Evolutionary conservation across 2,329 filamentous ascomycete genomes (phyloP).

Genomic region (Pseudogymnoascus sp.): DNA sequence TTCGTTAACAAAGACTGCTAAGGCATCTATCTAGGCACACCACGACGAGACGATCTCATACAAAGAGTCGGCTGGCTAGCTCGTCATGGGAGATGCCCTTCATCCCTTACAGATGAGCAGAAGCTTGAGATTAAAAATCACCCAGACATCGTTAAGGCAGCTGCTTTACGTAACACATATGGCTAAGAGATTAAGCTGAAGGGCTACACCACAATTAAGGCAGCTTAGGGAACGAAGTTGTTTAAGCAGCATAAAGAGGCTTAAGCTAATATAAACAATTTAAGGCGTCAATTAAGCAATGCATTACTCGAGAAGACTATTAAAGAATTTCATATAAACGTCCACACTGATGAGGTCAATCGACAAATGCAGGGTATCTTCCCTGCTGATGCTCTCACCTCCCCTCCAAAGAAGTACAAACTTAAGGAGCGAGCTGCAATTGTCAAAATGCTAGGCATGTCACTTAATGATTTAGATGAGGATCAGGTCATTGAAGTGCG

Average conservation of each 20-base stretch:
- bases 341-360: slow-evolving; percentile 19
- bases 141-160: slow-evolving; percentile 14
- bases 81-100: slow-evolving; percentile 14
- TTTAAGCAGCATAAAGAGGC: slow-evolving; percentile 15
- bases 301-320: slow-evolving; percentile 17
- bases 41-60: slow-evolving; percentile 13
- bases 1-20: slow-evolving; percentile 19
- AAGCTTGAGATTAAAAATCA: slow-evolving; percentile 17
- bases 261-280: slow-evolving; percentile 17
- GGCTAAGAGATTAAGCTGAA: slow-evolving; percentile 15
- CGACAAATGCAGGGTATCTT: slow-evolving; percentile 18
- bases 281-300: slow-evolving; percentile 15
- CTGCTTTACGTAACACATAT: slow-evolving; percentile 11
- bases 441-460: slow-evolving; percentile 18
- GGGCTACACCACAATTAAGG: slow-evolving; percentile 17
- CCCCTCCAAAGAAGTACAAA: slow-evolving; percentile 19
- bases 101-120: slow-evolving; percentile 15
- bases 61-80: slow-evolving; percentile 12
- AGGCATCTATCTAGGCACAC: slow-evolving; percentile 18
- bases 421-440: slow-evolving; percentile 19
- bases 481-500: slow-evolving; percentile 17
- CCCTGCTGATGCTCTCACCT: slow-evolving; percentile 16
- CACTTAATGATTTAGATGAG: slow-evolving; percentile 14
- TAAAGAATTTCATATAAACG: slow-evolving; percentile 18
- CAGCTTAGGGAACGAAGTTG: slow-evolving; percentile 13